Evolutionary conservation across 805 yeast species (phyloP).

Genomic region (Saccharomycopsis olivae): DNA sequence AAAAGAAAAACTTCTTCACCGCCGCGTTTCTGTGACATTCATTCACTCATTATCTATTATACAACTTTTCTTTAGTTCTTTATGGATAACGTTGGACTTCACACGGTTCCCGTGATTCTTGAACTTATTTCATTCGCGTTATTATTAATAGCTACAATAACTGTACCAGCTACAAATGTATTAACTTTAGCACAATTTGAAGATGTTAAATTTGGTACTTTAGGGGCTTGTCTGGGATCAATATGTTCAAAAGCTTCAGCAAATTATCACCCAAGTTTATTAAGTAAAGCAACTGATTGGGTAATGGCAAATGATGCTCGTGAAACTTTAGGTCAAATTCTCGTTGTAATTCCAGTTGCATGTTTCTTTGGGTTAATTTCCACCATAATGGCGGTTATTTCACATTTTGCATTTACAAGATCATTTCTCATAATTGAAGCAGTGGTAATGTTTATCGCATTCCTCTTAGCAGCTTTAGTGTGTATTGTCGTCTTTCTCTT

Average conservation of each 20-base stretch:
- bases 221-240: conserved; percentile 47
- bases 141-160: conserved; percentile 47
- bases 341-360: conserved; percentile 57
- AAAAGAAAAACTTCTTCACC: no score
- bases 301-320: conserved; percentile 35
- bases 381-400: conserved; percentile 27
- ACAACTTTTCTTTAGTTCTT: no score
- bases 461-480: conserved; percentile 42
- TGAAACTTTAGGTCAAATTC: conserved; percentile 39
- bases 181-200: conserved; percentile 41
- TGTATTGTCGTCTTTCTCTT: conserved; percentile 46
- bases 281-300: conserved; percentile 37
- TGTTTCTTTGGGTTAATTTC: conserved; percentile 49
- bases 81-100: no score
- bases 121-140: conserved; percentile 50
- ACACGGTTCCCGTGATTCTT: conserved; percentile 33
- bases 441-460: conserved; percentile 36
- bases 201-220: conserved; percentile 44
- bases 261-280: conserved; percentile 30
- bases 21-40: no score
- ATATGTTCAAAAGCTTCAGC: conserved; percentile 36
- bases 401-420: conserved; percentile 23
- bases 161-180: conserved; percentile 45
- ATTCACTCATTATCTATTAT: no score
- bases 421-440: conserved; percentile 34